phyloP scores from a whole-genome alignment of 805 yeast species.

The Yamadazyma ubonensis region DNA sequence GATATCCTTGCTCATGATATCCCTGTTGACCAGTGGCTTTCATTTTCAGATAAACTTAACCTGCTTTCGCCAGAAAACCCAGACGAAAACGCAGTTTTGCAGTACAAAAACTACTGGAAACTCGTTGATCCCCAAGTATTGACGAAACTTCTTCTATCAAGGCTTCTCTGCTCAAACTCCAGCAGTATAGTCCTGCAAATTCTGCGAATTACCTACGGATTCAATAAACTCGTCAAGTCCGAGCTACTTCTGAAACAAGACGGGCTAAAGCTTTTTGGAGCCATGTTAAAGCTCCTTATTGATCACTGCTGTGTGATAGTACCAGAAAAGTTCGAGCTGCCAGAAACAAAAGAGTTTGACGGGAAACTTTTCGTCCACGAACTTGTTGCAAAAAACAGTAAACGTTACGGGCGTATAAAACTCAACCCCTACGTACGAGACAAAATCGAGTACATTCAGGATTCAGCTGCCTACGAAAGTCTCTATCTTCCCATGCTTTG shows the following conservation, averaged over 20 bases:
- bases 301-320: slow-evolving; percentile 9
- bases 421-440: slow-evolving; percentile 24
- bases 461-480: slow-evolving; percentile 14
- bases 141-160: slow-evolving; percentile 5
- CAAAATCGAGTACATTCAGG: slow-evolving; percentile 14
- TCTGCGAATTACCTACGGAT: background rate
- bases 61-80: background rate
- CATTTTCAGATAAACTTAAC: background rate
- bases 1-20: background rate
- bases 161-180: background rate
- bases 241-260: slow-evolving; percentile 8
- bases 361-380: slow-evolving; percentile 11
- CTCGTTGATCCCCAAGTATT: slow-evolving; percentile 2
- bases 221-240: slow-evolving; percentile 2
- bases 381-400: slow-evolving; percentile 3
- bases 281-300: slow-evolving; percentile 9
- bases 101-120: slow-evolving; percentile 9
- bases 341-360: slow-evolving; percentile 6
- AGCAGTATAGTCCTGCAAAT: background rate
- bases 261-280: slow-evolving; percentile 8
- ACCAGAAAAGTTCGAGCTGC: slow-evolving; percentile 4
- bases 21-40: slow-evolving; percentile 5
- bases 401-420: slow-evolving; percentile 20
- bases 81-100: slow-evolving; percentile 4
- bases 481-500: slow-evolving; percentile 37